Evolutionary conservation across 2,329 filamentous ascomycete species (phyloP).

Genomic region (Cyclaneusma minus): DNA sequence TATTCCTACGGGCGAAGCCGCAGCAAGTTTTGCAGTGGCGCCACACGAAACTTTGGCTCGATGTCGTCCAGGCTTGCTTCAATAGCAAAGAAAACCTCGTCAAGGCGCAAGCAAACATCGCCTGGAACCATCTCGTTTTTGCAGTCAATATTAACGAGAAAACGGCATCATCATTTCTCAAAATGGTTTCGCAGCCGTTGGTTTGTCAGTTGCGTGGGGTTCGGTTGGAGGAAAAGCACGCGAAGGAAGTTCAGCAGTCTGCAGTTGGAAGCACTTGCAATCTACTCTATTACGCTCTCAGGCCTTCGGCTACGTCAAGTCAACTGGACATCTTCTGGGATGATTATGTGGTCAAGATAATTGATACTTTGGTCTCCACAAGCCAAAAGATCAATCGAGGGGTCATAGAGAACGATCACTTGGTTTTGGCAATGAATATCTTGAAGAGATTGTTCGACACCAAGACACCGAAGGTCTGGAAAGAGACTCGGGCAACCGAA

Average conservation of each 20-base stretch:
- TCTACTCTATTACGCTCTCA: conserved; percentile 69
- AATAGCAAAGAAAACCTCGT: conserved; percentile 59
- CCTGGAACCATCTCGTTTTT: conserved; percentile 77
- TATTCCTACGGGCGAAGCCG: conserved; percentile 54
- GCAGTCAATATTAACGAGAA: conserved; percentile 48
- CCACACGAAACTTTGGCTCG: conserved; percentile 59
- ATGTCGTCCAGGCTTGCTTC: conserved; percentile 68
- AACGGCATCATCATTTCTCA: conserved; percentile 36
- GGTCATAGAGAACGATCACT: conserved; percentile 27
- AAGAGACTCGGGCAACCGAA: conserved; percentile 23
- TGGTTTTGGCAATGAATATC: conserved; percentile 7
- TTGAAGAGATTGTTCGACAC: conserved; percentile 14
- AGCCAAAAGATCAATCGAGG: conserved; percentile 20
- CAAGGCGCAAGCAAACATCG: conserved; percentile 63
- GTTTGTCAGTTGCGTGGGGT: conserved; percentile 48
- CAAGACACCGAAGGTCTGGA: conserved; percentile 47
- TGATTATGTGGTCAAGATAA: conserved; percentile 49
- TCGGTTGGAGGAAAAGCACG: conserved; percentile 28
- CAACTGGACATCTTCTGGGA: conserved; percentile 70
- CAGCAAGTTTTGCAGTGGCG: conserved; percentile 50
- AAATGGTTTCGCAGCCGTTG: conserved; percentile 54
- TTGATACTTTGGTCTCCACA: conserved; percentile 41
- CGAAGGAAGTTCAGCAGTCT: conserved; percentile 37
- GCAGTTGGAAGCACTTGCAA: conserved; percentile 61
- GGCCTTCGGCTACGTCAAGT: conserved; percentile 47